These are phyloP conservation scores for Lenwebbia sp. DNA, from an alignment of 345 rosid genomes.

Conservation along the genomic window DNA sequence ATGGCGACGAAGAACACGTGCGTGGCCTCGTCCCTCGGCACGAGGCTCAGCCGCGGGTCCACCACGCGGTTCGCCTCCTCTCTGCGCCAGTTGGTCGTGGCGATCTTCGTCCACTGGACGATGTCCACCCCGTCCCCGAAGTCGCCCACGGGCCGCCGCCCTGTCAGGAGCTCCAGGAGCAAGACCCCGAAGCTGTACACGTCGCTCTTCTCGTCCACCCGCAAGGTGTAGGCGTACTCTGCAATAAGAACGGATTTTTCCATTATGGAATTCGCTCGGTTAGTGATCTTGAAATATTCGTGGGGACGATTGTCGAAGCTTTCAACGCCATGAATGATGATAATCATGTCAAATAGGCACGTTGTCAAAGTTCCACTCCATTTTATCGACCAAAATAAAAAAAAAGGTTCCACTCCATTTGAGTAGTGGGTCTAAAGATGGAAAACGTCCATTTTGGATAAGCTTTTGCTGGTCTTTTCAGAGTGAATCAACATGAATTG, in stretches of 20 bases:
- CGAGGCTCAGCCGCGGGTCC: conserved; percentile 29
- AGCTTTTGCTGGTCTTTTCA: neutral
- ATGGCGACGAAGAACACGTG: conserved; percentile 48
- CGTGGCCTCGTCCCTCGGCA: conserved; percentile 42
- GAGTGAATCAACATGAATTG: neutral
- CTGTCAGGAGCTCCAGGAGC: conserved; percentile 44
- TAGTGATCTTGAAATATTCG: neutral
- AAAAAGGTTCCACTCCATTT: neutral
- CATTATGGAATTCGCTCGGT: neutral
- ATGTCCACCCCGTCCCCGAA: conserved; percentile 61
- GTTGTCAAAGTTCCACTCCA: neutral
- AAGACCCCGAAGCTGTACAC: conserved; percentile 76
- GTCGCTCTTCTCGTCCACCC: conserved; percentile 65
- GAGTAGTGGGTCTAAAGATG: neutral
- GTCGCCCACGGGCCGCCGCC: conserved; percentile 45
- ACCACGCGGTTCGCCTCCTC: conserved; percentile 29
- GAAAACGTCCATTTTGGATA: neutral
- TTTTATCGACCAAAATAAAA: too few relatives aligned
- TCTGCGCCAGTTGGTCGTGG: conserved; percentile 18
- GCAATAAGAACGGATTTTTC: neutral
- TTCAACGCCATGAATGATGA: neutral
- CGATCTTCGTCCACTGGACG: conserved; percentile 44
- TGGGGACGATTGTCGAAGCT: neutral
- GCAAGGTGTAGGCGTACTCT: conserved; percentile 68
- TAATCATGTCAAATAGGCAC: neutral